Base-by-base conservation (phyloP, 768 basidiomycete species). In the Tulasnella sp. region DNA sequence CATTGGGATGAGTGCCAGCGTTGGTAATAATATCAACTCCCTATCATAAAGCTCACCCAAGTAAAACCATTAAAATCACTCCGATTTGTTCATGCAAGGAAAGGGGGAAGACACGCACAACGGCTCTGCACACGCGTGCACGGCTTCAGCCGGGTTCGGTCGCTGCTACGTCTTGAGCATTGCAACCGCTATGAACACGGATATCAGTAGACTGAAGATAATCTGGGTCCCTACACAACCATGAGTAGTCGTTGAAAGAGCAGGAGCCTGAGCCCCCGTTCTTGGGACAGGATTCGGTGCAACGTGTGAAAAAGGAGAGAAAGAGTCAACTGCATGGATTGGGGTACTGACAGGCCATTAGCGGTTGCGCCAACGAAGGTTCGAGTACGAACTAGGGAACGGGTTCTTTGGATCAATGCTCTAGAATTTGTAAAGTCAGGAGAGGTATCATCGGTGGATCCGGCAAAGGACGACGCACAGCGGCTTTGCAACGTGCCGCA, bases 211-310 rank as follows among this genome's bases (percentile, higher is more conserved):
- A 5, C 3, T 14, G 37, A 22, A 39, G 1, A 58, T 67, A 68
- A 25, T 31, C 38, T 5, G 78, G 0, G 80, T 83, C 84, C 11
- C 83, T 82, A 86, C 91, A 92, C 37, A 91, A 83, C 79, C 92
- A 93, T 37, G 79, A 78, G 80, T 87, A 83, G 83, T 92, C 88
- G 29, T 81, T 82, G 3, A 81, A 12, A 17, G 74, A 17, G 83
- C 91, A 93, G 77, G 78, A 79, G 54, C 83, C 87, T 25, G 83
- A 78, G n/a, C 34, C 36, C 58, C 17, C 37, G 11, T 54, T 40
- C 19, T 19, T 39, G 39, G 67, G 38, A 52, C 76, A 76, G 8
- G 75, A 14, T 15, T 49, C 14, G 8, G 72, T 22, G 34, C 76
- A 77, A 22, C 6, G 5, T 77, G 31, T 22, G 8, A 54, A 39